Conservation (phyloP, 495 filamentous ascomycete species). For the Jackrogersella minutella region DNA sequence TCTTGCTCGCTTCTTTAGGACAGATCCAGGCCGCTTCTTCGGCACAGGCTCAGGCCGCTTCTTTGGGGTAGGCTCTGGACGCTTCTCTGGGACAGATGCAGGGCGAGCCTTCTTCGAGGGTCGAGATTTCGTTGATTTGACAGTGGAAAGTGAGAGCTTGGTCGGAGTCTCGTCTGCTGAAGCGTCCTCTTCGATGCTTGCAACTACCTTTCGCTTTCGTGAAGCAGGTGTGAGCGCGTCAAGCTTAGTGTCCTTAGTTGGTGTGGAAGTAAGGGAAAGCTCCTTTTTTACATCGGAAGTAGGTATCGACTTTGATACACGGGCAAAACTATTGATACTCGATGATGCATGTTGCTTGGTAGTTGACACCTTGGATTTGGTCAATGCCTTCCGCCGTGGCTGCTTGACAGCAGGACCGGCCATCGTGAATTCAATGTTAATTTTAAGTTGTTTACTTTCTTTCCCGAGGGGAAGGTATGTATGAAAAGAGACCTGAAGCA, state of each 20-base stretch:
- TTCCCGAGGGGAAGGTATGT: slow-evolving; percentile 3
- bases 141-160: slow-evolving; percentile 15
- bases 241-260: slow-evolving; percentile 30
- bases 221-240: slow-evolving; percentile 41
- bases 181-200: slow-evolving; percentile 31
- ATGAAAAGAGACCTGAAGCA: not conserved
- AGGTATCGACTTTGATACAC: slow-evolving; percentile 49
- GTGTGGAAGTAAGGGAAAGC: slow-evolving; percentile 15
- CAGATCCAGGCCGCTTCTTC: slow-evolving; percentile 31
- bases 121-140: slow-evolving; percentile 20
- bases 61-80: slow-evolving; percentile 20
- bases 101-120: slow-evolving; percentile 34
- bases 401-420: slow-evolving; percentile 35
- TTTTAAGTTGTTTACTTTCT: not conserved
- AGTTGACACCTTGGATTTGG: slow-evolving; percentile 25
- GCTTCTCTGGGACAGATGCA: slow-evolving; percentile 29
- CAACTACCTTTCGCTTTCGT: slow-evolving; percentile 41
- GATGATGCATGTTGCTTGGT: slow-evolving; percentile 31
- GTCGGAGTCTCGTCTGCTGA: slow-evolving; percentile 38
- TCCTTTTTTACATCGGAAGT: slow-evolving; percentile 43
- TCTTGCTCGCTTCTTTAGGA: slow-evolving; percentile 36
- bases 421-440: slow-evolving; percentile 8
- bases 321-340: slow-evolving; percentile 49
- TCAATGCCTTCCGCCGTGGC: slow-evolving; percentile 37
- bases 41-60: slow-evolving; percentile 25